Evolutionary conservation across 2,329 filamentous ascomycete species (phyloP).

Genomic region (Pseudogymnoascus sp.): DNA sequence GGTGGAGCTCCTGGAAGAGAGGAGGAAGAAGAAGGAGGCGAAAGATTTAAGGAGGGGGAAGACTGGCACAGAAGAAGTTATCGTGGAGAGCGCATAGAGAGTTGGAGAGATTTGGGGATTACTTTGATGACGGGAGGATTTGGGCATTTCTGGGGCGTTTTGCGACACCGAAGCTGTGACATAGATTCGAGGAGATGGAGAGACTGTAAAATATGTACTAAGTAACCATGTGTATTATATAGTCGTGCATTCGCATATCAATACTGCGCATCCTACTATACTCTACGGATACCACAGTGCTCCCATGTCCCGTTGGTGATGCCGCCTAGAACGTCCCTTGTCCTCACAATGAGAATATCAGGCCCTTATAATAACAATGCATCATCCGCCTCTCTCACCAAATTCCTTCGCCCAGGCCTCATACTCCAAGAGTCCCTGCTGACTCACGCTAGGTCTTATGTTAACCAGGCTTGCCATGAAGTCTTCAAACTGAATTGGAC

Average conservation of each 20-base stretch:
- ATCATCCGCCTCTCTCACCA: slow-evolving; percentile 77
- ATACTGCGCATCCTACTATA: slow-evolving; percentile 5
- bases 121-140: background rate
- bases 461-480: slow-evolving; percentile 76
- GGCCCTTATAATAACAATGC: background rate
- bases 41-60: slow-evolving; percentile 47
- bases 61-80: slow-evolving; percentile 20
- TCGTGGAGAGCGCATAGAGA: slow-evolving; percentile 13
- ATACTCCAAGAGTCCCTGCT: slow-evolving; percentile 74
- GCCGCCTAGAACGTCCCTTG: background rate
- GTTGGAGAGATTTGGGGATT: background rate
- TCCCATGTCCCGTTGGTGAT: background rate
- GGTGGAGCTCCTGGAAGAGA: slow-evolving; percentile 49
- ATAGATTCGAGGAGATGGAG: background rate
- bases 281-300: background rate
- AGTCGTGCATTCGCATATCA: slow-evolving; percentile 4
- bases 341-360: background rate
- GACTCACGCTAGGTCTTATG: slow-evolving; percentile 85
- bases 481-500: slow-evolving; percentile 73
- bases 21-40: slow-evolving; percentile 43
- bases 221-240: slow-evolving; percentile 4
- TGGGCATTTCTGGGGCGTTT: background rate
- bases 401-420: slow-evolving; percentile 93
- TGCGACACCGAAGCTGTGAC: background rate
- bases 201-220: slow-evolving; percentile 2